phyloP scores from a whole-genome alignment of 2,329 filamentous ascomycete species.

The Sarocladium kiliense region DNA sequence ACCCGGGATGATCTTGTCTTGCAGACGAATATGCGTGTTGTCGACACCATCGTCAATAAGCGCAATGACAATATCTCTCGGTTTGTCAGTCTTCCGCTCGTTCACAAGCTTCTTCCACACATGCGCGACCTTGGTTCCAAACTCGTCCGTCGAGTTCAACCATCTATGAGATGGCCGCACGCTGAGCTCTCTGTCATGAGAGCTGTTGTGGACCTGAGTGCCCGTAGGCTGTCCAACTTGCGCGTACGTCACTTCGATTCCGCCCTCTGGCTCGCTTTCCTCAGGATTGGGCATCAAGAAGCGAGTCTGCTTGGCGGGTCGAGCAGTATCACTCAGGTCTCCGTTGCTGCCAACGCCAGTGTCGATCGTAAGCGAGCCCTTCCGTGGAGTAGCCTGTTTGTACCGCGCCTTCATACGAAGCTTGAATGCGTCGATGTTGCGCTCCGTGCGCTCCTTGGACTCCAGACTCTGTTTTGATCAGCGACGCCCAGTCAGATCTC shows the following conservation, averaged over 20 bases:
- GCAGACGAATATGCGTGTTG: not conserved
- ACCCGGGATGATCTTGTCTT: not conserved
- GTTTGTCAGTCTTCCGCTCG: not conserved
- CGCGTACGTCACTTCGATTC: not conserved
- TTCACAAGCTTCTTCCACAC: not conserved
- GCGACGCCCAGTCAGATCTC: not conserved
- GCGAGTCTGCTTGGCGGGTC: not conserved
- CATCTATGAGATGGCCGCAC: not conserved
- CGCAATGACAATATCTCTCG: slow-evolving; percentile 6
- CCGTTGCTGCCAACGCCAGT: not conserved
- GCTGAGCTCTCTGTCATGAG: not conserved
- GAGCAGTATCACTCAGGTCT: not conserved
- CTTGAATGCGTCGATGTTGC: not conserved
- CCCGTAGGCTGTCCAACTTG: not conserved
- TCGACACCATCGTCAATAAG: slow-evolving; percentile 6
- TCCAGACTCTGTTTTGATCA: not conserved
- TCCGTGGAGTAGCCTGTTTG: not conserved
- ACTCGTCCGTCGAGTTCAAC: not conserved
- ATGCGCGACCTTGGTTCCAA: not conserved
- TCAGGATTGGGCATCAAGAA: not conserved
- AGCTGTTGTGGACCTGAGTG: not conserved
- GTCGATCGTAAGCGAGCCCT: not conserved
- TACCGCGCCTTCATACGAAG: not conserved
- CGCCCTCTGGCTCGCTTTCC: not conserved
- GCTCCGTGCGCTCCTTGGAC: not conserved